phyloP scores from a whole-genome alignment of 2,329 filamentous ascomycete species.

The Pseudohalonectria lignicola region DNA sequence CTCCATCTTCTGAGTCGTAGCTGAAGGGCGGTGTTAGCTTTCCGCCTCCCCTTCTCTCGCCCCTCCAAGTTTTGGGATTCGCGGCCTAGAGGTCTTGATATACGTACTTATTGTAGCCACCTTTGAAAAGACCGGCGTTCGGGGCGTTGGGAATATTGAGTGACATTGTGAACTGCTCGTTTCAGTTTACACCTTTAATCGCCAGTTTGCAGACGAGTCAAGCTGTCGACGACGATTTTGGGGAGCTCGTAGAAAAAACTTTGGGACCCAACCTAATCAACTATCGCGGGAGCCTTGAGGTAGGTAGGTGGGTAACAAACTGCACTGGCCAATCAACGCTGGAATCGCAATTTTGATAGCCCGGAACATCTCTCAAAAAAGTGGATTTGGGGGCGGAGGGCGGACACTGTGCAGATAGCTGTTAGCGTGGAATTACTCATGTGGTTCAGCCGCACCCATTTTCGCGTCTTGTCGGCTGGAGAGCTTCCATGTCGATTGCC shows the following conservation, averaged over 20 bases:
- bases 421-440: too few species aligned
- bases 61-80: neutral
- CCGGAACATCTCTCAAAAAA: too few species aligned
- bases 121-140: conserved; percentile 88
- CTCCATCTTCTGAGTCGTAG: conserved; percentile 98
- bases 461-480: too few species aligned
- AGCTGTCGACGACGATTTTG: neutral
- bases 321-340: neutral
- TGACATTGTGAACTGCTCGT: conserved; percentile 64
- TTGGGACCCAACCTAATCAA: conserved; percentile 1
- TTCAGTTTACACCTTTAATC: too few species aligned
- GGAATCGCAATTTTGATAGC: neutral
- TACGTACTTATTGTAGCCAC: conserved; percentile 89
- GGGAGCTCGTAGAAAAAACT: conserved; percentile 6
- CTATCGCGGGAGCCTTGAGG: neutral
- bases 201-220: too few species aligned
- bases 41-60: neutral
- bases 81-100: too few species aligned
- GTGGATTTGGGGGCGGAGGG: too few species aligned
- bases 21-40: conserved; percentile 30
- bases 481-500: too few species aligned
- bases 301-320: neutral
- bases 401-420: too few species aligned
- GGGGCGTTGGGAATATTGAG: conserved; percentile 91
- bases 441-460: too few species aligned